Base-by-base conservation (phyloP, 73 alveolate genomes). In the Urostyla sp. region DNA sequence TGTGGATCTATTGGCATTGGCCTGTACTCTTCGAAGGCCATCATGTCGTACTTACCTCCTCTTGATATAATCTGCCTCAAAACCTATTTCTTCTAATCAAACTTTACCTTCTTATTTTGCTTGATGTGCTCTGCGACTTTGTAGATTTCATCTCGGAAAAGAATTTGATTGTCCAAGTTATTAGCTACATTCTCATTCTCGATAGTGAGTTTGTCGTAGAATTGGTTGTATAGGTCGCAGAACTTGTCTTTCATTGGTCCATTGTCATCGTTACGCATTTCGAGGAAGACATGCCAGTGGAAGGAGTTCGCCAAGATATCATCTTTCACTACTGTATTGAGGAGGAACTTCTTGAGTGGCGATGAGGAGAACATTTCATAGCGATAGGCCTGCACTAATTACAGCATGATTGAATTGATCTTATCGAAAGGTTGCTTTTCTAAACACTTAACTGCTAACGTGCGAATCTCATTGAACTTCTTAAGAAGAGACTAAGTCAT, bases 341-440 rank as follows among this genome's bases (percentile, higher is more conserved):
- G 72, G 28, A 97, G 87, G 83, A 95, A 86, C 37, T 92, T 60
- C 36, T 80, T 92, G 15, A 96, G 85, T 1, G 92, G 94, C 24
- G 97, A 88, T 72, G 78, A 55, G 49, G 60, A 51, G 50, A 87
- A 90, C 52, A 91, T 88, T 85, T 97, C 99, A 91, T 97, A 97
- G 88, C 98, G 84, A 72, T 92, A 92, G 45, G 99, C 99, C 72
- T 94, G 95, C 8, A 94, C 98, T 35, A 97, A 88, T 89, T 97
- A 90, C 37, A 97, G 84, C 87, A 97, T 84, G 40, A 97, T 96
- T 67, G 89, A 85, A 61, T 91, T 92, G 26, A 97, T 69, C 10
- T 94, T 85, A 24, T 89, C 95, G 55, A 72, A 88, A 23, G 79
- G 49, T 46, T 80, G 82, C 35, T 84, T 69, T 35, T 90, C 88